These are phyloP conservation scores for Dendrobium nobile DNA, from an alignment of 106 monocot species.

Conservation along the genomic window DNA sequence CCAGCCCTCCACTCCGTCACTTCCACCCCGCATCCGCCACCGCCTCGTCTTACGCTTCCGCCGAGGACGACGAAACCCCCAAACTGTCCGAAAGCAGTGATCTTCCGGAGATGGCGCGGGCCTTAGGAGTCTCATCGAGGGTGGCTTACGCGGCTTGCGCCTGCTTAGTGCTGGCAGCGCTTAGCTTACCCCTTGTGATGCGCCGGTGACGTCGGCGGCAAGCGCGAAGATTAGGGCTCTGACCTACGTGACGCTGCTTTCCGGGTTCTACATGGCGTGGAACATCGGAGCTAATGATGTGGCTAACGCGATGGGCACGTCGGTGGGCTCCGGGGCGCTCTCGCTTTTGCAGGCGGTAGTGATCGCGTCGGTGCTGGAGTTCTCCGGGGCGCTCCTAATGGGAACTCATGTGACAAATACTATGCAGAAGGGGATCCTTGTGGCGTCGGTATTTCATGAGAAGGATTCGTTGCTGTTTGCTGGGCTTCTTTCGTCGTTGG, in stretches of 20 bases:
- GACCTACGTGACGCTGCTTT: slow-evolving; percentile 63
- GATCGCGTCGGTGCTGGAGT: slow-evolving; percentile 92
- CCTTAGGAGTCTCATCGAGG: slow-evolving; percentile 66
- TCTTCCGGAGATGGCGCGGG: slow-evolving; percentile 65
- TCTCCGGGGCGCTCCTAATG: slow-evolving; percentile 91
- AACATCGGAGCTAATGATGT: slow-evolving; percentile 98
- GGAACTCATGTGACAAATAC: slow-evolving; percentile 95
- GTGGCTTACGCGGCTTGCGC: slow-evolving; percentile 55
- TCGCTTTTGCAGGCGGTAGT: slow-evolving; percentile 87
- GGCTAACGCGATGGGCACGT: slow-evolving; percentile 99
- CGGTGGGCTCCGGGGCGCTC: slow-evolving; percentile 92
- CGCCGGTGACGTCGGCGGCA: slow-evolving; percentile 14
- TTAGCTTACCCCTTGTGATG: slow-evolving; percentile 61
- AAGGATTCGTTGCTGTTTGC: slow-evolving; percentile 80
- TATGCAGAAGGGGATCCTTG: slow-evolving; percentile 97
- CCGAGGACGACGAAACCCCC: slow-evolving; percentile 15
- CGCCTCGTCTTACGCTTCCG: slow-evolving; percentile 47
- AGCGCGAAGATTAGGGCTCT: slow-evolving; percentile 53
- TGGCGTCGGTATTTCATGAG: slow-evolving; percentile 64
- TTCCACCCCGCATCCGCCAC: slow-evolving; percentile 14
- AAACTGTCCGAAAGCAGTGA: slow-evolving; percentile 1
- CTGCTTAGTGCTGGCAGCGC: slow-evolving; percentile 66
- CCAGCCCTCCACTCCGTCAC: slow-evolving; percentile 4
- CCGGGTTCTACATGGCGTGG: slow-evolving; percentile 99
- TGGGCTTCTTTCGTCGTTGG: slow-evolving; percentile 80